Evolutionary conservation across 345 rosid species (phyloP), one percentile per base, ranked within the genome.

Genomic region (Gossypium sturtianum): DNA sequence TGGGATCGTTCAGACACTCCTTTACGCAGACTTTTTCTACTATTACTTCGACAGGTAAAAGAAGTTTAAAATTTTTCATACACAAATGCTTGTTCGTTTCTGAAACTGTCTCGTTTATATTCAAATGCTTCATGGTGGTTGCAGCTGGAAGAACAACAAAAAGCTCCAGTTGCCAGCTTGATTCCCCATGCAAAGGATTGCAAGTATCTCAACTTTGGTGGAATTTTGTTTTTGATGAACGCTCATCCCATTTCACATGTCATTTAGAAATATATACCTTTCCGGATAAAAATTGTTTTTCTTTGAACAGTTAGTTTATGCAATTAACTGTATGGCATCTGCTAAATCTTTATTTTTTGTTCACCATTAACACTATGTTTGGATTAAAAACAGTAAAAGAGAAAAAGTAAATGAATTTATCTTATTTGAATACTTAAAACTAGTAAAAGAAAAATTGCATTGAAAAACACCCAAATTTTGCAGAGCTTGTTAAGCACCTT

Each of bases 61-160:
- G 41, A 19, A 57, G 8, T 13, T 12, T 44, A 2, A 23, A 44
- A 48, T 11, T 17, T 57, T 62, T 61, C 48, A 49, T 23, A 73
- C 22, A 27, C 1, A 9, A 38, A 29, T 2, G 10, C 10, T 9
- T n/a, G 27, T 7, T 51, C 20, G 17, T 51, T 34, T 56, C 3
- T 44, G 17, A 66, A 53, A 56, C 25, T 56, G 52, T 65, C 34
- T 29, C 17, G 52, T n/a, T 56, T 52, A 45, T 41, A 7, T 23
- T 22, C 12, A 5, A 3, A n/a, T 15, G 25, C 2, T 27, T 16
- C 47, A 38, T 6, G 25, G 12, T 51, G 56, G 23, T 69, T 66
- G 88, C 87, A 89, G 94, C 89, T 91, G 97, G 97, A 91, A 88
- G 87, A 94, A 86, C 90, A 89, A 91, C 85, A 83, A 85, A 77